Evolutionary conservation across 2,329 filamentous ascomycete species (phyloP).

Genomic region (Talaromyces sp.): DNA sequence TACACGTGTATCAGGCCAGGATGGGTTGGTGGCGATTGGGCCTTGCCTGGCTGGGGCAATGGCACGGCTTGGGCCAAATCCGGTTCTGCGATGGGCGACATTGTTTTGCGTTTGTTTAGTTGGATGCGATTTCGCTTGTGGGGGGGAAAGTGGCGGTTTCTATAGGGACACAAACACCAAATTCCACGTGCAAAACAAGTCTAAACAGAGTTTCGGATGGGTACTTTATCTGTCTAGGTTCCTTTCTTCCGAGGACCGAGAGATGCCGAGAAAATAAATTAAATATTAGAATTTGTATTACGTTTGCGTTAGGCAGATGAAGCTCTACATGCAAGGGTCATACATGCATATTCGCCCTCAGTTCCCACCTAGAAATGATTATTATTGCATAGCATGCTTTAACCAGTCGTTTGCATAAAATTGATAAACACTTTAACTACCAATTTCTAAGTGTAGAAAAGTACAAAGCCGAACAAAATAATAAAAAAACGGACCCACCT

Average conservation of each 20-base stretch:
- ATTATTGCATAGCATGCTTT: no score
- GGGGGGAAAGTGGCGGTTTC: not conserved
- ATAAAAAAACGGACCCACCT: no score
- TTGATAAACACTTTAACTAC: not conserved
- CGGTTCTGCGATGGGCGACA: conserved; percentile 2
- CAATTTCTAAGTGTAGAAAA: no score
- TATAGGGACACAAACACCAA: not conserved
- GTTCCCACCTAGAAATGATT: no score
- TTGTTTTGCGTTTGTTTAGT: not conserved
- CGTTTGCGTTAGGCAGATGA: not conserved
- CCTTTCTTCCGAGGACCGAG: conserved; percentile 4
- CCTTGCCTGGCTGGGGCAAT: not conserved
- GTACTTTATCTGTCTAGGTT: not conserved
- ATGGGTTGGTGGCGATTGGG: conserved; percentile 11
- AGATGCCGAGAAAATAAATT: not conserved
- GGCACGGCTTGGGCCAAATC: not conserved
- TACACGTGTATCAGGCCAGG: conserved; percentile 13
- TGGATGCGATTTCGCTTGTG: not conserved
- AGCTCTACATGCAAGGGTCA: not conserved
- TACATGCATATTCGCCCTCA: not conserved
- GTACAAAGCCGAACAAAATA: no score
- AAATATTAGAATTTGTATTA: not conserved
- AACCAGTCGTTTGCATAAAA: not conserved
- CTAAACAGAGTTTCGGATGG: not conserved
- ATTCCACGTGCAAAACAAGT: not conserved